Conservation (phyloP, 371 early-diverging fungal species). For the Mycotypha africana region DNA sequence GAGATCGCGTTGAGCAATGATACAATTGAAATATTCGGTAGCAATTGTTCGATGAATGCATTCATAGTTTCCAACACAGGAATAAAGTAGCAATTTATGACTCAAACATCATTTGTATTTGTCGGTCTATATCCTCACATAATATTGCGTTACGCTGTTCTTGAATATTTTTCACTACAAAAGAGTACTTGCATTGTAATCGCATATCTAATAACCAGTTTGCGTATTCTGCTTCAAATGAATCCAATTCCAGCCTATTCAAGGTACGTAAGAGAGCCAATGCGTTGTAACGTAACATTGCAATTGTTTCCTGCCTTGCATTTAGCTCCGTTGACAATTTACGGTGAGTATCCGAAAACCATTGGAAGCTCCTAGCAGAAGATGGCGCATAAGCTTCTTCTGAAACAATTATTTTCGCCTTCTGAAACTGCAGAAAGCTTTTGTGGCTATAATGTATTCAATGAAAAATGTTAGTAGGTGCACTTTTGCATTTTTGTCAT, state of each 20-base stretch:
- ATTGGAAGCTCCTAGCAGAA: neutral
- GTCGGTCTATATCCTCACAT: too few relatives aligned
- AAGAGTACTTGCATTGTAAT: conserved; percentile 31
- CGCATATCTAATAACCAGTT: conserved; percentile 51
- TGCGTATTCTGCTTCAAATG: conserved; percentile 42
- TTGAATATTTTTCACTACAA: too few relatives aligned
- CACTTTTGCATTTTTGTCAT: too few relatives aligned
- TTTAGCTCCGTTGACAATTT: conserved; percentile 37
- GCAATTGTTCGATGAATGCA: too few relatives aligned
- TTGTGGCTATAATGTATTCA: too few relatives aligned
- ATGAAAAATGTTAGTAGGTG: too few relatives aligned
- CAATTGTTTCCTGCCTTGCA: conserved; percentile 43
- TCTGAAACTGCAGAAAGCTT: conserved; percentile 13
- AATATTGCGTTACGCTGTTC: too few relatives aligned
- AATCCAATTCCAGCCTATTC: conserved; percentile 39
- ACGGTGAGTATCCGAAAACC: conserved; percentile 17
- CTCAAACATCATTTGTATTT: too few relatives aligned
- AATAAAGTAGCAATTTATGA: too few relatives aligned
- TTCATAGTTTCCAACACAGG: too few relatives aligned
- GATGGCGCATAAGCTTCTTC: neutral
- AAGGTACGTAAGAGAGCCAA: conserved; percentile 38
- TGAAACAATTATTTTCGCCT: conserved; percentile 9
- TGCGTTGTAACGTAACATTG: conserved; percentile 41
- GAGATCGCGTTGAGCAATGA: too few relatives aligned
- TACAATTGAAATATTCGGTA: too few relatives aligned